Evolutionary conservation across 1,139 yeast species (phyloP), one percentile per base, ranked within the genome.

Genomic region (Eremothecium sinecaudum): DNA sequence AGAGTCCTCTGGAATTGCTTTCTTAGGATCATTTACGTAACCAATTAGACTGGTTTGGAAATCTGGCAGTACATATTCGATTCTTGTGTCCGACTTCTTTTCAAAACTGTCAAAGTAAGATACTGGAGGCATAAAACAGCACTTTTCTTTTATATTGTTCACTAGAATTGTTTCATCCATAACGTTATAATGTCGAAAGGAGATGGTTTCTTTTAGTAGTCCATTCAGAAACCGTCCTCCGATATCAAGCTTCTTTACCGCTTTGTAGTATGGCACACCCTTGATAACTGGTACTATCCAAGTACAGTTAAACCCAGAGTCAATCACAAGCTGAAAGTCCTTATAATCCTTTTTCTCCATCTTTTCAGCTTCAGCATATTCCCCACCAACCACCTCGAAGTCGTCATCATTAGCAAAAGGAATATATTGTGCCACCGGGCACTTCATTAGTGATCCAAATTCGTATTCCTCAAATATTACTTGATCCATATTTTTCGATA

Each of bases 391-490:
- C n/a, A 23, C 16, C 10, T 39, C 35, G 4, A 32, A 38, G n/a
- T 36, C 40, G 9, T 43, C 38, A 13, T 47, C 47, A 23, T 46
- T 40, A 24, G 45, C 42, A 28, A 58, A 60, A 1, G 95, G 94
- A 0, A 79, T 73, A 39, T 82, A 66, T 1, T 80, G 71, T 1
- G 78, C 79, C 0, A 84, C 71, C 0, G 78, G 69, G 2, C 61
- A 53, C 39, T 63, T 62, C 25, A 66, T 64, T 29, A 63, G 35
- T 24, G 75, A 72, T 20, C 67, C 68, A 51, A 90, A 81, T 6
- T 84, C 94, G 50, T 79, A 90, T 52, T 92, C 98, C 58, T 92
- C 99, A 62, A 92, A 87, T 2, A 92, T 72, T 1, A 90, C 80
- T 59, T 87, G 95, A 56, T 90, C 98, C 18, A 86, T 79, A 56